A percentile compares a stretch with the other conserved stretches of the same genome.
Evolutionary conservation across 805 yeast genomes (phyloP).

Genomic region (Ogataea polymorpha): DNA sequence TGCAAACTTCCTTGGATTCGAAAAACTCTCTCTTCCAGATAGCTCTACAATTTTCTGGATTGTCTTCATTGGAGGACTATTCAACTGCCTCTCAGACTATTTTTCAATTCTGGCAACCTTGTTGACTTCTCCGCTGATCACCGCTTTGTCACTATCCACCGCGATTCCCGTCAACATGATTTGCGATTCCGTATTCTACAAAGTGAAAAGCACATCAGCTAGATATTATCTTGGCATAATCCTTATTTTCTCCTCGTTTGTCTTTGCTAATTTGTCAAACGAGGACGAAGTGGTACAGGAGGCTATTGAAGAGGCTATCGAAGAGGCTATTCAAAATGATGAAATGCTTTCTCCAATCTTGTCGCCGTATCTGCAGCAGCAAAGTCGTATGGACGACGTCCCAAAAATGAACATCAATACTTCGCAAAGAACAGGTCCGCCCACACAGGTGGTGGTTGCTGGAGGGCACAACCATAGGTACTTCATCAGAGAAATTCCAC

Average conservation of each 20-base stretch:
- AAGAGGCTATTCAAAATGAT: constrained; percentile 45
- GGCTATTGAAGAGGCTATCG: constrained; percentile 46
- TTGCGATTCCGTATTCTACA: constrained; percentile 40
- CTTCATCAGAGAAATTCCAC: constrained; percentile 30
- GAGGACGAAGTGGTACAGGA: constrained; percentile 45
- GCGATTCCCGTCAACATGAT: constrained; percentile 52
- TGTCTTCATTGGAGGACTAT: constrained; percentile 40
- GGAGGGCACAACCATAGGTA: constrained; percentile 36
- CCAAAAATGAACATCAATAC: constrained; percentile 26
- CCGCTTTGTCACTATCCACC: constrained; percentile 49
- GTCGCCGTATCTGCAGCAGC: constrained; percentile 37
- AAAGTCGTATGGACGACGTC: constrained; percentile 17
- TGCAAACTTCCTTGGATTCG: constrained; percentile 38
- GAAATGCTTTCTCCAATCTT: constrained; percentile 45
- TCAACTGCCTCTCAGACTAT: constrained; percentile 49
- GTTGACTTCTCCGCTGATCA: constrained; percentile 51
- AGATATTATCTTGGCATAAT: constrained; percentile 46
- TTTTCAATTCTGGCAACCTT: constrained; percentile 49
- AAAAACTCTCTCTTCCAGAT: constrained; percentile 41
- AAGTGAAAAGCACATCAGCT: constrained; percentile 30
- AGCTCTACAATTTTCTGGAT: constrained; percentile 33
- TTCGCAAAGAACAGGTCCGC: neutral
- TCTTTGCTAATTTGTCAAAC: constrained; percentile 43
- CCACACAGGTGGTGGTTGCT: constrained; percentile 30
- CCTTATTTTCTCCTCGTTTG: constrained; percentile 44